phyloP scores from a whole-genome alignment of 1,139 yeast genomes.

The Pichia sp. region DNA sequence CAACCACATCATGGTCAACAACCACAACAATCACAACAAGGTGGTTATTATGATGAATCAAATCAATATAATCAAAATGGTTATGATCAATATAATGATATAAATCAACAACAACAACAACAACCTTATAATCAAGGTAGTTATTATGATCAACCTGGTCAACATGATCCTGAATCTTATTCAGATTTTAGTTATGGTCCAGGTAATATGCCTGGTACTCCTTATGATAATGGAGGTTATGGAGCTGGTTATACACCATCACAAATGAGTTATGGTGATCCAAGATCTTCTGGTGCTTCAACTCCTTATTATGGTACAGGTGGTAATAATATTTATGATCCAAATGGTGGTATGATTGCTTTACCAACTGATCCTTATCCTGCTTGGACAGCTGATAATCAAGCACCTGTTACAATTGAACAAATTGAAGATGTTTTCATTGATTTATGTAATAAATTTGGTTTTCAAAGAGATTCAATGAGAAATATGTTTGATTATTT shows the following conservation, averaged over 20 bases:
- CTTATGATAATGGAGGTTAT: conserved; percentile 55
- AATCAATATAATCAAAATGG: conserved; percentile 27
- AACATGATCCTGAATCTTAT: conserved; percentile 66
- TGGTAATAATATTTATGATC: conserved; percentile 42
- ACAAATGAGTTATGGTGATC: conserved; percentile 77
- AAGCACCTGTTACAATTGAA: conserved; percentile 48
- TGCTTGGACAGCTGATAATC: conserved; percentile 60
- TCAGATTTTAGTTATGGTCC: conserved; percentile 69
- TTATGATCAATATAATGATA: conserved; percentile 26
- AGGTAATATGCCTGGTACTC: conserved; percentile 60
- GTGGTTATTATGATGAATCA: conserved; percentile 30
- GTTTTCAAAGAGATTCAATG: conserved; percentile 72
- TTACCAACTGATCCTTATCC: conserved; percentile 48
- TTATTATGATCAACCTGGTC: conserved; percentile 47
- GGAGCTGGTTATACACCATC: conserved; percentile 61
- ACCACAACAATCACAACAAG: conserved; percentile 16
- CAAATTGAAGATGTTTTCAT: conserved; percentile 60
- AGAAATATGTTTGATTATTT: conserved; percentile 70
- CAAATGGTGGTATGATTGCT: conserved; percentile 34
- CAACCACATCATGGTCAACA: conserved; percentile 7
- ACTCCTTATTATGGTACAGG: conserved; percentile 84
- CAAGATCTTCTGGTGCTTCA: conserved; percentile 87
- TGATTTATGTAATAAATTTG: conserved; percentile 55
- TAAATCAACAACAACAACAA: conserved; percentile 9
- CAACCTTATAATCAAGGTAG: conserved; percentile 26